These are phyloP conservation scores for Arachis hypogaea DNA, from an alignment of 306 rosid genomes.

Conservation along the genomic window DNA sequence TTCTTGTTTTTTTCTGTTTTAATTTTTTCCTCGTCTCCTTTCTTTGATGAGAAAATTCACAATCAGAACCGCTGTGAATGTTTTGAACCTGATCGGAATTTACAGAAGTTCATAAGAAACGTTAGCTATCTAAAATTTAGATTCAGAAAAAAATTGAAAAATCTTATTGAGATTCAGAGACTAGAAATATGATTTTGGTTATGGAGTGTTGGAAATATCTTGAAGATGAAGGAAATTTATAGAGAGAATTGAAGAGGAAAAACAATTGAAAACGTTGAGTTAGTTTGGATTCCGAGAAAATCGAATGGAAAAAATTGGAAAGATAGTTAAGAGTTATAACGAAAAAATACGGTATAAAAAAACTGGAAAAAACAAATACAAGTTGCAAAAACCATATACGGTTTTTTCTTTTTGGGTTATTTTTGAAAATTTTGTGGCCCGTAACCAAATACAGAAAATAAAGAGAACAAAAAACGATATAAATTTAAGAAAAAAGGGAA, in stretches of 20 bases:
- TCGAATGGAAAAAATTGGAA: background rate
- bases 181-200: no score
- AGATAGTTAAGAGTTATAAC: background rate
- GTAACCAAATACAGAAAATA: background rate
- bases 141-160: background rate
- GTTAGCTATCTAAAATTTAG: background rate
- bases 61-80: background rate
- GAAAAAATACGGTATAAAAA: constrained; percentile 9
- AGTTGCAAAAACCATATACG: constrained; percentile 23
- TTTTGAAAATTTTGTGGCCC: constrained; percentile 15
- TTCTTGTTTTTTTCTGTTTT: background rate
- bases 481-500: background rate
- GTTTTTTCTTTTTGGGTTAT: background rate
- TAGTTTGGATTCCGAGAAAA: constrained; percentile 1
- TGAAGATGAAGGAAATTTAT: no score
- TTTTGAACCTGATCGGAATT: constrained; percentile 32
- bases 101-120: background rate
- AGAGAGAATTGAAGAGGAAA: background rate
- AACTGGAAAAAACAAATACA: constrained; percentile 19
- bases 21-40: background rate
- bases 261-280: background rate
- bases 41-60: background rate
- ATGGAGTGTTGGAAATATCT: background rate
- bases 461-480: no score
- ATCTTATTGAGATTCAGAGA: no score